Conservation (phyloP, 2,329 filamentous ascomycete genomes). For the Fusarium odoratissimum region DNA sequence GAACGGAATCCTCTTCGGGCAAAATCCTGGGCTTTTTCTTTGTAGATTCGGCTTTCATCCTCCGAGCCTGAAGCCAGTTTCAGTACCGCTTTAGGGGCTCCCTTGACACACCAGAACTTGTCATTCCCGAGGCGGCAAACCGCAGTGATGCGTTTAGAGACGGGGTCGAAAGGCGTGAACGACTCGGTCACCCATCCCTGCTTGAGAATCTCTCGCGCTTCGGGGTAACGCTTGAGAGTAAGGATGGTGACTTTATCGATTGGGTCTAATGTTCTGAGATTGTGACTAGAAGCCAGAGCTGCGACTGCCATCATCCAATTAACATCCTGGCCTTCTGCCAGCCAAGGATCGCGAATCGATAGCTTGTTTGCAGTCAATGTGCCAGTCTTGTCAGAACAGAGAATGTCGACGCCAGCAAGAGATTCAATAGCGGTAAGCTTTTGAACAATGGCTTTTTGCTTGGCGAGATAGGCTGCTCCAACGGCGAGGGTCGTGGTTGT, state of each 20-base stretch:
- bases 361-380: conserved; percentile 24
- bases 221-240: conserved; percentile 25
- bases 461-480: conserved; percentile 22
- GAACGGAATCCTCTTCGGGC: conserved; percentile 24
- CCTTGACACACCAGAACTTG: conserved; percentile 9
- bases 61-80: conserved; percentile 13
- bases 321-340: conserved; percentile 22
- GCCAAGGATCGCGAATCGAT: conserved; percentile 24
- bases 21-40: conserved; percentile 29
- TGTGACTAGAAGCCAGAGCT: conserved; percentile 18
- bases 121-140: conserved; percentile 19
- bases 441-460: conserved; percentile 29
- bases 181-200: conserved; percentile 25
- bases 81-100: conserved; percentile 11
- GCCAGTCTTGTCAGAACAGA: conserved; percentile 31
- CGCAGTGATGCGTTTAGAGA: conserved; percentile 25
- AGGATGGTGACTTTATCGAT: conserved; percentile 33
- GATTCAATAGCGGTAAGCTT: conserved; percentile 20
- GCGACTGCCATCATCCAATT: conserved; percentile 38
- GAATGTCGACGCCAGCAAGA: conserved; percentile 23
- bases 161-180: conserved; percentile 22
- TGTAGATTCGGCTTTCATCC: conserved; percentile 8
- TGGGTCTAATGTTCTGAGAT: conserved; percentile 3
- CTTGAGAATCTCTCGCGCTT: conserved; percentile 26
- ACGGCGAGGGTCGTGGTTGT: conserved; percentile 32